Evolutionary conservation across 139 green algal species (phyloP).

Genomic region (Chlamydomonas sp.): DNA sequence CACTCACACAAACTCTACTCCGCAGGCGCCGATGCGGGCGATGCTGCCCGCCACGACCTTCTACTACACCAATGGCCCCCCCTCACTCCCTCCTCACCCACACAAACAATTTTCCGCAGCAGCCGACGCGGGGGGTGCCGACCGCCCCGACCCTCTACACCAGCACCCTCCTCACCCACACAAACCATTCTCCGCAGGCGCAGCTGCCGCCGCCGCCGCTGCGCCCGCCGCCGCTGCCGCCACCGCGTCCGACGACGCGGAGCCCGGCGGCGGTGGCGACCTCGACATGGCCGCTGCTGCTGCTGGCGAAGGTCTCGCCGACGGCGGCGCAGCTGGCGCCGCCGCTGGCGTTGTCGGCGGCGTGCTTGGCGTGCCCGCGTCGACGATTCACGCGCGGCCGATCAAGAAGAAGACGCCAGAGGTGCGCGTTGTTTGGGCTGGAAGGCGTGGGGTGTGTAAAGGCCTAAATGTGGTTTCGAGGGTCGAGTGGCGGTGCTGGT

Average conservation of each 20-base stretch:
- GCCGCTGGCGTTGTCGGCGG: conserved; percentile 1
- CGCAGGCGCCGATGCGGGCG: background rate
- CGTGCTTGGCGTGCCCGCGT: background rate
- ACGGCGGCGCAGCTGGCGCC: background rate
- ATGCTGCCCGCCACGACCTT: background rate
- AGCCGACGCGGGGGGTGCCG: background rate
- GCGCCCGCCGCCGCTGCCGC: background rate
- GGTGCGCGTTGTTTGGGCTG: too few species aligned
- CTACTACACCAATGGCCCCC: too few species aligned
- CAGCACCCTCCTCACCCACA: background rate
- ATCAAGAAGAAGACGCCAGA: conserved; percentile 15
- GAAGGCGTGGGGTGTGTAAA: too few species aligned
- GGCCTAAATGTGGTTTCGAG: too few species aligned
- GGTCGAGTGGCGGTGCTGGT: too few species aligned
- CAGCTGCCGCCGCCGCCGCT: background rate
- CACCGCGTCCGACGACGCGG: background rate
- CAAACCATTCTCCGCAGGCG: conserved; percentile 10
- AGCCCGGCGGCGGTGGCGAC: background rate
- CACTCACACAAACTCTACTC: background rate
- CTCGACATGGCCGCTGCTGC: too few species aligned
- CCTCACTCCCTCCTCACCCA: background rate
- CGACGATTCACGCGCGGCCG: background rate
- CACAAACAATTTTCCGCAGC: background rate
- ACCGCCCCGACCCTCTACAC: background rate
- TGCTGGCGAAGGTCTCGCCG: background rate